A percentile compares a stretch with the other conserved stretches of the same genome.
Evolutionary conservation across 2,329 filamentous ascomycete species (phyloP).

Genomic region (Penicillium griseofulvum): DNA sequence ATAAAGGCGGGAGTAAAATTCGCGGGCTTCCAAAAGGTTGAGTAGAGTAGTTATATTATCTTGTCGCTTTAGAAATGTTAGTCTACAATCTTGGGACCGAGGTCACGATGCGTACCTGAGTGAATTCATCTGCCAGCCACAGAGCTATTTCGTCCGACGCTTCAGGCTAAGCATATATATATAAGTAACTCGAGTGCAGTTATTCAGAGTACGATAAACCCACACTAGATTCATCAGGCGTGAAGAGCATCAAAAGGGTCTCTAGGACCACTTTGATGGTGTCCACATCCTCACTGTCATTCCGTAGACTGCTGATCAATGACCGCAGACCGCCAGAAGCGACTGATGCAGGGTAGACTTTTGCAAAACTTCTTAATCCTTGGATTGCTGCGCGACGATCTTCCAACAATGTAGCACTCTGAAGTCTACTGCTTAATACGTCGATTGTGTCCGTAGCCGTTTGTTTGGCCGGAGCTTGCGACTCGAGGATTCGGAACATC

Average conservation of each 20-base stretch:
- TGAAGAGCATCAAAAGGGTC: conserved; percentile 91
- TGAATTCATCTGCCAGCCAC: conserved; percentile 97
- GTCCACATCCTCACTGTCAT: conserved; percentile 91
- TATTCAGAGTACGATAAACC: conserved; percentile 28
- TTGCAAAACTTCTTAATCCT: conserved; percentile 90
- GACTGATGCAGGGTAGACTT: conserved; percentile 92
- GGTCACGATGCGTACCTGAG: conserved; percentile 59
- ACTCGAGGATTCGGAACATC: conserved; percentile 60
- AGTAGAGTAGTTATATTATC: conserved; percentile 92
- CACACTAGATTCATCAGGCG: conserved; percentile 61
- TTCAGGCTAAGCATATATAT: conserved; percentile 61
- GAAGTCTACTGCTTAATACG: conserved; percentile 79
- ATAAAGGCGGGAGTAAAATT: conserved; percentile 90
- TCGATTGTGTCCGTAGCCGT: conserved; percentile 93
- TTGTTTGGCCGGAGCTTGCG: conserved; percentile 86
- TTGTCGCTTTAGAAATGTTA: conserved; percentile 67
- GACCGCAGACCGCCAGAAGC: conserved; percentile 88
- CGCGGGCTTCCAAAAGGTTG: conserved; percentile 79
- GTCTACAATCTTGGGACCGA: conserved; percentile 28
- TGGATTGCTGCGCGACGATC: conserved; percentile 91
- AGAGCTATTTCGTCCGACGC: conserved; percentile 93
- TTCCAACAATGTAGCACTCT: conserved; percentile 87
- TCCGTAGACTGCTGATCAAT: conserved; percentile 78
- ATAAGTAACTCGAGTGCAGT: conserved; percentile 20
- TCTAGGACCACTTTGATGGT: conserved; percentile 94